phyloP scores from a whole-genome alignment of 192 early-diverging fungal species.

The Rhizophagus clarus region DNA sequence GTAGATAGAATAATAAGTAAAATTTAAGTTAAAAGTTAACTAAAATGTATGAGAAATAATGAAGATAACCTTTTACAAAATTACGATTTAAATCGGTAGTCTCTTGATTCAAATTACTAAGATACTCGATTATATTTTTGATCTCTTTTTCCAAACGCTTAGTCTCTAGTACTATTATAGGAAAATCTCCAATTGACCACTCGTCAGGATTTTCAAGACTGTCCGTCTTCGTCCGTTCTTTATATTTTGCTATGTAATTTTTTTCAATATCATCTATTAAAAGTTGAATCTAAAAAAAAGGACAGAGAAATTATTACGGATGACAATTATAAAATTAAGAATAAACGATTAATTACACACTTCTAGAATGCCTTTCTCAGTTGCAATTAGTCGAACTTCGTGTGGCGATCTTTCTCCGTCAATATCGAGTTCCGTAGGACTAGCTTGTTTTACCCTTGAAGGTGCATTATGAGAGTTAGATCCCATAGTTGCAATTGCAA shows the following conservation, averaged over 20 bases:
- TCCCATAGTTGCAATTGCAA: background rate
- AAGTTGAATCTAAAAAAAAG: background rate
- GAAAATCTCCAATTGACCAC: slow-evolving; percentile 9
- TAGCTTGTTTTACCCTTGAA: background rate
- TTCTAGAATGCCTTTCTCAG: background rate
- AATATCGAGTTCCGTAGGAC: background rate
- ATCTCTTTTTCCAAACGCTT: background rate
- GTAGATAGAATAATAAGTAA: background rate
- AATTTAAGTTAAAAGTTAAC: background rate
- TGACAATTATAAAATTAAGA: background rate
- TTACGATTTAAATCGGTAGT: background rate
- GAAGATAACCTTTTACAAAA: background rate
- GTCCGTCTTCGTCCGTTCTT: background rate
- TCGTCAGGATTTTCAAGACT: background rate
- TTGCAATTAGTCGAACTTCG: background rate
- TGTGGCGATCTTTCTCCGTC: background rate
- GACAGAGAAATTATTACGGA: background rate
- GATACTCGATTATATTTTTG: background rate
- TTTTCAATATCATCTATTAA: background rate
- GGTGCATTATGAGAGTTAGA: background rate
- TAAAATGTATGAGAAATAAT: background rate
- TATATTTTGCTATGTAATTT: slow-evolving; percentile 11
- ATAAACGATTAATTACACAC: background rate
- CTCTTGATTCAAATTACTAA: background rate
- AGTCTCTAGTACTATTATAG: background rate